phyloP scores from a whole-genome alignment of 2,329 filamentous ascomycete species.

The Westerdykella aurantiaca region DNA sequence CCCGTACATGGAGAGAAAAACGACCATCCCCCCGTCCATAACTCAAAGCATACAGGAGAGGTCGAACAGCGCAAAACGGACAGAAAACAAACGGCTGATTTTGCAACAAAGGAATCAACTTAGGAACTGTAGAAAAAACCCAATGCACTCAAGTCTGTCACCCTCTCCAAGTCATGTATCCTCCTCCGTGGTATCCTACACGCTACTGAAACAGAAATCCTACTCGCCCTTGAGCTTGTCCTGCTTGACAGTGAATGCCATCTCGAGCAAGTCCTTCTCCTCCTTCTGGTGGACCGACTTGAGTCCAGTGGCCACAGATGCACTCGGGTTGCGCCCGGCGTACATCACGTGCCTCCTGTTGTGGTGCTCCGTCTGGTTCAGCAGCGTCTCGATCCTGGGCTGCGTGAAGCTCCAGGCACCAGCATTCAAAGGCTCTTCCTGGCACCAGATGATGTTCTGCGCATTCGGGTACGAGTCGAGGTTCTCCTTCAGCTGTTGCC shows the following conservation, averaged over 20 bases:
- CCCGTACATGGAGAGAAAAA: background rate
- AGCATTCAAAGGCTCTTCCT: slow-evolving; percentile 96
- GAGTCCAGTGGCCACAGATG: slow-evolving; percentile 86
- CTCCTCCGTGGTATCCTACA: background rate
- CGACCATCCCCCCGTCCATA: background rate
- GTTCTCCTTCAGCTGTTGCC: slow-evolving; percentile 94
- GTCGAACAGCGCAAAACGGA: slow-evolving; percentile 5
- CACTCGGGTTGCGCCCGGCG: slow-evolving; percentile 87
- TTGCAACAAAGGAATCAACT: too few relatives aligned
- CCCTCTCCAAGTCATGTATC: background rate
- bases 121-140: too few relatives aligned
- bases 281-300: slow-evolving; percentile 88
- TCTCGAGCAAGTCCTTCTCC: slow-evolving; percentile 73
- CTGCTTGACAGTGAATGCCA: slow-evolving; percentile 59
- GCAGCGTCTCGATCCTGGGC: slow-evolving; percentile 90
- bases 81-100: background rate
- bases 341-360: slow-evolving; percentile 96
- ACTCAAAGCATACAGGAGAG: slow-evolving; percentile 1
- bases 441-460: slow-evolving; percentile 93
- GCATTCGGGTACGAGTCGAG: slow-evolving; percentile 95
- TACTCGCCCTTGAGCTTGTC: slow-evolving; percentile 62
- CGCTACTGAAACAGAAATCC: background rate
- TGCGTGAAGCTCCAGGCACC: slow-evolving; percentile 97
- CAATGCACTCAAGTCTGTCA: too few relatives aligned
- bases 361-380: slow-evolving; percentile 90